Base-by-base conservation (phyloP, 257 asterid genomes). In the Nicotiana knightiana region DNA sequence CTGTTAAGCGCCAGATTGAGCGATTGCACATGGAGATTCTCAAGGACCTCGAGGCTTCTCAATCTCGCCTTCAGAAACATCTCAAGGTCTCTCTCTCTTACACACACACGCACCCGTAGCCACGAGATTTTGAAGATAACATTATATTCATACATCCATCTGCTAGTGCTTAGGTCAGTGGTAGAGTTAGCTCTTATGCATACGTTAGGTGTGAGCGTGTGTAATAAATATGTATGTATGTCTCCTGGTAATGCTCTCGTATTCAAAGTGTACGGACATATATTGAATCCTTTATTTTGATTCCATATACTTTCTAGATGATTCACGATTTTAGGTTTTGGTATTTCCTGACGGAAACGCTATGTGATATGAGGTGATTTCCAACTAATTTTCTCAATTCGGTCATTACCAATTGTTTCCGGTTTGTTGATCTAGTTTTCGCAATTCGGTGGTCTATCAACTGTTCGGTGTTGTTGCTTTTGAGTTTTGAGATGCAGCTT, bases 61-160 rank as follows among this genome's bases (percentile, higher is more conserved):
- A 90, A 59, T 88, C 89, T 87, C 97, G 97, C 54, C 93, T 92
- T 65, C 92, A 89, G 86, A 95, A 93, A 82, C 97, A 94, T 26
- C 86, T 87, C 85, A 92, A 95, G 99, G 99, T 95, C 46, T 75
- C 6, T 51, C 10, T 51, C 51, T 43, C 51, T 43, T 2, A 2
- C 51, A 6, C 51, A 9, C 51, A 6, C 48, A 5, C 10, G 0
- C 28, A 4, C 55, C 10, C 10, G 9, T 68, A 39, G 10, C 18
- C 28, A 39, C 21, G 48, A 37, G 57, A 68, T 37, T 68, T 9
- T n/a, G 77, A 39, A 70, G 10, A n/a, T 70, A 9, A 3, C 55
- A 30, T 21, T 70, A 10, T 70, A 21, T 70, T 5, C 32, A 43
- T 70, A 67, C 54, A 37, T 67, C 55, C 17, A 18, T 17, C 9